These are phyloP conservation scores for Neurospora sp. DNA, from an alignment of 495 filamentous ascomycete genomes.

Conservation along the genomic window DNA sequence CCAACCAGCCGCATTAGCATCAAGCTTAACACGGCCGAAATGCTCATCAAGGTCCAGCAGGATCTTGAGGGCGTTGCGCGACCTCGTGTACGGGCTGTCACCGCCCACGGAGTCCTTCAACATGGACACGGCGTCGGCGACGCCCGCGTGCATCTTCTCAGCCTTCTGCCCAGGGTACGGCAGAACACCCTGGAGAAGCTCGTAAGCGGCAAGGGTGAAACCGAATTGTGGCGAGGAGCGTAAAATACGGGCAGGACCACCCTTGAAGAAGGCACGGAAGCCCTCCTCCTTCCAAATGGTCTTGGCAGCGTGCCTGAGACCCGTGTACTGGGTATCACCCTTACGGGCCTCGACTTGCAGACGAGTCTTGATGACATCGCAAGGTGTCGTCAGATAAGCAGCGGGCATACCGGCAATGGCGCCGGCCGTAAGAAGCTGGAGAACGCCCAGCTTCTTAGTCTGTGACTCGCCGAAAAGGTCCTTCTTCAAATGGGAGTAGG, in stretches of 20 bases:
- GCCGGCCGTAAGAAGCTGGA: slow-evolving; percentile 89
- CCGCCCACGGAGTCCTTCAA: slow-evolving; percentile 19
- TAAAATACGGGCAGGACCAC: slow-evolving; percentile 86
- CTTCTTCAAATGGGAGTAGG: slow-evolving; percentile 86
- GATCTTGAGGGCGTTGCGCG: slow-evolving; percentile 91
- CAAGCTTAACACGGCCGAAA: slow-evolving; percentile 59
- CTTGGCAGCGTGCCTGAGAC: slow-evolving; percentile 73
- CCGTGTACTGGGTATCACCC: slow-evolving; percentile 78
- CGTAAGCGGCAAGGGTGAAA: slow-evolving; percentile 91
- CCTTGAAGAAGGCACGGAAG: slow-evolving; percentile 95
- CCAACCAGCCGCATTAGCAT: slow-evolving; percentile 43
- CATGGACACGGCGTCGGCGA: slow-evolving; percentile 40
- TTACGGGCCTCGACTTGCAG: slow-evolving; percentile 95
- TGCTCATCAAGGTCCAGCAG: slow-evolving; percentile 89
- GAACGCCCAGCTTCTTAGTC: slow-evolving; percentile 82
- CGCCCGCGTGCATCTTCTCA: slow-evolving; percentile 28
- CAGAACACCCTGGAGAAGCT: slow-evolving; percentile 73
- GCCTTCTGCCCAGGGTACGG: slow-evolving; percentile 62
- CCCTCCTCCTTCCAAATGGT: slow-evolving; percentile 86
- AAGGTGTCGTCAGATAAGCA: slow-evolving; percentile 93
- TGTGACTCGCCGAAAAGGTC: slow-evolving; percentile 85
- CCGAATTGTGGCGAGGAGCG: slow-evolving; percentile 95
- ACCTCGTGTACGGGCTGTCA: slow-evolving; percentile 67
- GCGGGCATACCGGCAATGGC: slow-evolving; percentile 98
- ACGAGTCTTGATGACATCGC: slow-evolving; percentile 98